These are phyloP conservation scores for Alternaria sp. DNA, from an alignment of 2,329 filamentous ascomycete species.

Conservation along the genomic window DNA sequence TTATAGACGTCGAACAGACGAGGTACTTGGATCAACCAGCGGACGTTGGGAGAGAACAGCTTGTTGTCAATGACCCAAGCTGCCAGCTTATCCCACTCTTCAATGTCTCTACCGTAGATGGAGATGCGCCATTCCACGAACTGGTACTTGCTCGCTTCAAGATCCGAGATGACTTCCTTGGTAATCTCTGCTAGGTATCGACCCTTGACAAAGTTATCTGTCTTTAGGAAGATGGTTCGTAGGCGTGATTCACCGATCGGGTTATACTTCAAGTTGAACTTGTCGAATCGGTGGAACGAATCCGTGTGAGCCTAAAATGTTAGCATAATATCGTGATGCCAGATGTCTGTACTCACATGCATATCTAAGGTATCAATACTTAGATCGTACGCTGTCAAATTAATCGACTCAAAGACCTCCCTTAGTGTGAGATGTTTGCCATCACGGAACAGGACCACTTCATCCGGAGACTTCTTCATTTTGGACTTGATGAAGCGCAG, in stretches of 20 bases:
- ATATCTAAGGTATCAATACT: constrained; percentile 99
- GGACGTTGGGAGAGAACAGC: constrained; percentile 94
- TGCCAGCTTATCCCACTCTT: constrained; percentile 97
- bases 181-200: constrained; percentile 97
- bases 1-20: constrained; percentile 97
- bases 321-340: neutral
- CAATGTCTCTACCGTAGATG: constrained; percentile 87
- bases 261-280: constrained; percentile 99
- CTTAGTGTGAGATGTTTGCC: constrained; percentile 88
- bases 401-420: constrained; percentile 97
- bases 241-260: constrained; percentile 94
- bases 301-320: constrained; percentile 81
- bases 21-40: constrained; percentile 95
- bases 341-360: constrained; percentile 70
- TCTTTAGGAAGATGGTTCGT: constrained; percentile 98
- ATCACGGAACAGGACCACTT: constrained; percentile 90
- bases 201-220: constrained; percentile 95
- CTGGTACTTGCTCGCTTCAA: constrained; percentile 98
- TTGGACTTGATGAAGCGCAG: constrained; percentile 99
- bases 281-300: constrained; percentile 98
- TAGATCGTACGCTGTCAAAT: constrained; percentile 93
- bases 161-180: constrained; percentile 94
- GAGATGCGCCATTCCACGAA: constrained; percentile 99
- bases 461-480: constrained; percentile 97
- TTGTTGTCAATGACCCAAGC: constrained; percentile 99